These are phyloP conservation scores for Suillus lakei DNA, from an alignment of 768 basidiomycete species.

Conservation along the genomic window DNA sequence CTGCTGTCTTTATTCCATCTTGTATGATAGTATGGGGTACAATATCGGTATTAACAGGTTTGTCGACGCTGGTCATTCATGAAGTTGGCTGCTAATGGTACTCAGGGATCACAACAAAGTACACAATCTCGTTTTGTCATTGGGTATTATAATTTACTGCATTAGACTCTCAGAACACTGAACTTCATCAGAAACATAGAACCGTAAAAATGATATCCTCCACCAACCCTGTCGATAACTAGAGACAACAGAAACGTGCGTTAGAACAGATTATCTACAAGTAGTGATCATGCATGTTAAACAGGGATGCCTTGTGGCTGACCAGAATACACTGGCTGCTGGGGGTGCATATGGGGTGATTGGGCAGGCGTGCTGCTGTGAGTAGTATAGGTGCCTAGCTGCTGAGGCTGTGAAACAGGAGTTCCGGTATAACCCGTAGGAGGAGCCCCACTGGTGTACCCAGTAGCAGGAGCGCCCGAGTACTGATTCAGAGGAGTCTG, in stretches of 20 bases:
- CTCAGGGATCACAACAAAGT: constrained; percentile 10
- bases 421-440: too few relatives aligned
- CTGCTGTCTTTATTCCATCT: constrained; percentile 28
- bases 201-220: not conserved
- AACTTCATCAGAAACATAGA: not conserved
- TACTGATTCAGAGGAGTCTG: constrained; percentile 24
- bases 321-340: not conserved
- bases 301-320: not conserved
- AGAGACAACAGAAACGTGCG: not conserved
- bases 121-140: not conserved
- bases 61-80: not conserved
- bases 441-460: too few relatives aligned
- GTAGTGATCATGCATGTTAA: not conserved
- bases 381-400: not conserved
- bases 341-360: not conserved
- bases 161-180: not conserved
- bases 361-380: not conserved
- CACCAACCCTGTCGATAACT: not conserved
- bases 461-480: constrained; percentile 11
- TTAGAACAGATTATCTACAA: not conserved
- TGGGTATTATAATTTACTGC: not conserved
- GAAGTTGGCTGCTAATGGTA: not conserved
- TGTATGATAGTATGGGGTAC: constrained; percentile 41
- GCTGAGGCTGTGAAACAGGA: constrained; percentile 11
- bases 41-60: constrained; percentile 44